Conservation (phyloP, 1,139 yeast species). For the Candida pseudoviswanathii region DNA sequence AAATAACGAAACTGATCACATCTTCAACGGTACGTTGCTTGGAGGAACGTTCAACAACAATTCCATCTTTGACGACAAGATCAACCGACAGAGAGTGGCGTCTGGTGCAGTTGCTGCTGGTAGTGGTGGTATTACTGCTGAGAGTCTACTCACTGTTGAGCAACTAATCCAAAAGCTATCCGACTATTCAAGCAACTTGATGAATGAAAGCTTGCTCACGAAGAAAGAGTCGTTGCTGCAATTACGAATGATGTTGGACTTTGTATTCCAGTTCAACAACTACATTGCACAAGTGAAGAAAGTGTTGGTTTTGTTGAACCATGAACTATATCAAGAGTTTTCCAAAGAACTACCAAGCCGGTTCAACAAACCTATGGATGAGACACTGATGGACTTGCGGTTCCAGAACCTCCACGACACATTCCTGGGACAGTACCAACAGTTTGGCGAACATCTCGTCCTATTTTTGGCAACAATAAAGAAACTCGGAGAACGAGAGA, state of each 20-base stretch:
- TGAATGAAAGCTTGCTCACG: constrained; percentile 71
- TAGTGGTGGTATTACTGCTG: not conserved
- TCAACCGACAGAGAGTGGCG: constrained; percentile 11
- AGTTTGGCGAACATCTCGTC: constrained; percentile 55
- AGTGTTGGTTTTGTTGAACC: constrained; percentile 55
- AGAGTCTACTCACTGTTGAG: constrained; percentile 44
- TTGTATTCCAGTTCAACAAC: constrained; percentile 56
- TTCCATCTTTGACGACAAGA: constrained; percentile 34
- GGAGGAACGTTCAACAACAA: constrained; percentile 19
- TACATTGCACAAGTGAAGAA: constrained; percentile 58
- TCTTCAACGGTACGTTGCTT: constrained; percentile 8
- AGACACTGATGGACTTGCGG: constrained; percentile 40
- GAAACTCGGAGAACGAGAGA: constrained; percentile 64
- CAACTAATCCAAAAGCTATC: constrained; percentile 53
- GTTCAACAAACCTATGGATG: constrained; percentile 41
- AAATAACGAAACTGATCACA: constrained; percentile 4
- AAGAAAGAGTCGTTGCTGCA: constrained; percentile 56
- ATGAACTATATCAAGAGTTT: constrained; percentile 43
- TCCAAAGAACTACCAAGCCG: constrained; percentile 41
- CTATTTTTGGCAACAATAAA: constrained; percentile 58
- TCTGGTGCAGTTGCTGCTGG: not conserved
- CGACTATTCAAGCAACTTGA: constrained; percentile 61
- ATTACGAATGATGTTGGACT: constrained; percentile 46
- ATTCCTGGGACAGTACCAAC: constrained; percentile 53
- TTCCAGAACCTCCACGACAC: constrained; percentile 49